These are phyloP conservation scores for Ophiostoma ips DNA, from an alignment of 2,329 filamentous ascomycete genomes.

Conservation along the genomic window DNA sequence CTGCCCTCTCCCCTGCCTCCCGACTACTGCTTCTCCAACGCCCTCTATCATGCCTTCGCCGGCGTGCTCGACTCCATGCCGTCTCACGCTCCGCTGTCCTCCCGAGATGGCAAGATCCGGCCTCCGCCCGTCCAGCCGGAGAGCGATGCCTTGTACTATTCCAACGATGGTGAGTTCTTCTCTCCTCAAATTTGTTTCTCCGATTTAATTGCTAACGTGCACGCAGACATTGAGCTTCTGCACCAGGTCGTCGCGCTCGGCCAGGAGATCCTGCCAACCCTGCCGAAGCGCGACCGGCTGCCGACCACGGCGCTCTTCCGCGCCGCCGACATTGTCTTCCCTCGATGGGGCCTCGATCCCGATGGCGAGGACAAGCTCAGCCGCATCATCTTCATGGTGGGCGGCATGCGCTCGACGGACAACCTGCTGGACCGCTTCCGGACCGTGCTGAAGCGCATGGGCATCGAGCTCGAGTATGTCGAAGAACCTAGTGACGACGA, in stretches of 20 bases:
- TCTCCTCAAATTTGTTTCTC: too few species aligned
- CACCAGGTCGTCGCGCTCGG: slow-evolving; percentile 63
- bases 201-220: background rate
- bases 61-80: slow-evolving; percentile 23
- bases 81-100: slow-evolving; percentile 23
- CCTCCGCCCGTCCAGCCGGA: slow-evolving; percentile 15
- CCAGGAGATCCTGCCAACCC: slow-evolving; percentile 44
- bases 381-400: slow-evolving; percentile 66
- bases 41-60: slow-evolving; percentile 23
- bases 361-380: slow-evolving; percentile 62
- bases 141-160: slow-evolving; percentile 36
- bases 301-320: slow-evolving; percentile 67
- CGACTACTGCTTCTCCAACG: background rate
- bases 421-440: slow-evolving; percentile 55
- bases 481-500: slow-evolving; percentile 6
- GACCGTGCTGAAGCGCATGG: slow-evolving; percentile 51
- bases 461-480: slow-evolving; percentile 55
- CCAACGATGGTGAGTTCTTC: slow-evolving; percentile 39
- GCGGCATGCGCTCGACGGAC: slow-evolving; percentile 44
- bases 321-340: slow-evolving; percentile 67
- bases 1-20: too few species aligned
- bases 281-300: slow-evolving; percentile 47
- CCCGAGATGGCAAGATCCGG: slow-evolving; percentile 22
- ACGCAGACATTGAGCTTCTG: slow-evolving; percentile 60
- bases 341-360: slow-evolving; percentile 53